phyloP scores from a whole-genome alignment of 352 stramenopile species.

The Pythium phragmiticola region DNA sequence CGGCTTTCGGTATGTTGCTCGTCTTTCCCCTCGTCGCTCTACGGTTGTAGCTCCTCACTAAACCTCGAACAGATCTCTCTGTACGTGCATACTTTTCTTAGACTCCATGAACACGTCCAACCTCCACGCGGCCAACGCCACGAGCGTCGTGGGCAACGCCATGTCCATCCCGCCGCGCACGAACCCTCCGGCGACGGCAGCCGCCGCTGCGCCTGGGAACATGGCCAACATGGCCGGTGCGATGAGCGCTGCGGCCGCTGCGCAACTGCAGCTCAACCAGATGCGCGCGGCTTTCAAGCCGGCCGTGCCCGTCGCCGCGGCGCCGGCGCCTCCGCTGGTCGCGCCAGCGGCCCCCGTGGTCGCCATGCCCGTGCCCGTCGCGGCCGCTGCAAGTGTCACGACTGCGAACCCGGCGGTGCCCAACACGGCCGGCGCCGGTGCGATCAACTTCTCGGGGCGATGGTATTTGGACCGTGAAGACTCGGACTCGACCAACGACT shows the following conservation, averaged over 20 bases:
- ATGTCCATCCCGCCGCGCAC: slow-evolving; percentile 66
- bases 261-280: slow-evolving; percentile 60
- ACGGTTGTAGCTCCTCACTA: background rate
- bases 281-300: slow-evolving; percentile 76
- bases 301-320: slow-evolving; percentile 29
- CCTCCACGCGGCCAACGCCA: slow-evolving; percentile 79
- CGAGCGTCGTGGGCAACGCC: slow-evolving; percentile 74
- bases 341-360: slow-evolving; percentile 20
- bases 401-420: slow-evolving; percentile 44
- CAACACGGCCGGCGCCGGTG: slow-evolving; percentile 72
- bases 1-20: background rate
- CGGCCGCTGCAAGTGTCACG: slow-evolving; percentile 24
- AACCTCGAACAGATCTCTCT: background rate
- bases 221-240: slow-evolving; percentile 20
- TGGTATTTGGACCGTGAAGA: slow-evolving; percentile 85
- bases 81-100: background rate
- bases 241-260: slow-evolving; percentile 26
- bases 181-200: slow-evolving; percentile 19
- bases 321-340: slow-evolving; percentile 23
- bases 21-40: background rate
- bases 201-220: slow-evolving; percentile 11
- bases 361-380: slow-evolving; percentile 24
- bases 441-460: slow-evolving; percentile 78
- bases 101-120: slow-evolving; percentile 48
- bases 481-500: slow-evolving; percentile 90